A percentile compares a stretch with the other conserved stretches of the same genome.
Evolutionary conservation across 371 early-diverging fungal genomes (phyloP).

Genomic region (Circinella minor): DNA sequence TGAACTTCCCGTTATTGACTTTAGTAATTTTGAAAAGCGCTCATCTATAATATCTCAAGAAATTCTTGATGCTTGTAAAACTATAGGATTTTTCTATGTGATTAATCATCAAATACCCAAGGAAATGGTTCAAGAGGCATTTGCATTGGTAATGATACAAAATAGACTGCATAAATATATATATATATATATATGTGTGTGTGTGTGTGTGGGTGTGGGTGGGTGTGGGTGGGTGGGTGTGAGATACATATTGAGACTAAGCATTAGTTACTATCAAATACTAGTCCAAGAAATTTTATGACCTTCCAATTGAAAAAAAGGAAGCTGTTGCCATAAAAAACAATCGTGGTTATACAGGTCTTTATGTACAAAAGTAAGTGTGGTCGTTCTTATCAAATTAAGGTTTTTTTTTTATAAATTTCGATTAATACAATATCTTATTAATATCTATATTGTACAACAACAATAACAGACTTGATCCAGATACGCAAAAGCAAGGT

Average conservation of each 20-base stretch:
- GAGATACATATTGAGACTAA: no score
- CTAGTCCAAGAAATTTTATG: constrained; percentile 14
- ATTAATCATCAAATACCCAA: constrained; percentile 10
- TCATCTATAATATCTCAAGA: constrained; percentile 9
- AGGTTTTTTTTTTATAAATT: no score
- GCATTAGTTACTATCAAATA: background rate
- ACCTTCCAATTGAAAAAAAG: constrained; percentile 6
- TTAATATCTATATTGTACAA: background rate
- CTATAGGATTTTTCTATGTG: constrained; percentile 20
- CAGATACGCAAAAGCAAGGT: constrained; percentile 40
- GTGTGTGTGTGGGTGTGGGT: no score
- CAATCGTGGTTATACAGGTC: constrained; percentile 15
- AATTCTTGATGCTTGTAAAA: constrained; percentile 7
- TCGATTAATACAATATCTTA: background rate
- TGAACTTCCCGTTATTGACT: constrained; percentile 13
- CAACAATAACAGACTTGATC: constrained; percentile 30
- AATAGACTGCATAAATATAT: no score
- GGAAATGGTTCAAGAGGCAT: constrained; percentile 10
- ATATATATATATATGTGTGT: no score
- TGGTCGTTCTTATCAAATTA: no score
- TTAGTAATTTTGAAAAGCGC: constrained; percentile 10
- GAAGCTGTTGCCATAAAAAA: background rate
- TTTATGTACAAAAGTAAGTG: constrained; percentile 10
- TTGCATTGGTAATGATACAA: constrained; percentile 6
- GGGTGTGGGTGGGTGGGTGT: no score